These are phyloP conservation scores for Irpex rosettiformis DNA, from an alignment of 1,284 basidiomycete species.

Conservation along the genomic window DNA sequence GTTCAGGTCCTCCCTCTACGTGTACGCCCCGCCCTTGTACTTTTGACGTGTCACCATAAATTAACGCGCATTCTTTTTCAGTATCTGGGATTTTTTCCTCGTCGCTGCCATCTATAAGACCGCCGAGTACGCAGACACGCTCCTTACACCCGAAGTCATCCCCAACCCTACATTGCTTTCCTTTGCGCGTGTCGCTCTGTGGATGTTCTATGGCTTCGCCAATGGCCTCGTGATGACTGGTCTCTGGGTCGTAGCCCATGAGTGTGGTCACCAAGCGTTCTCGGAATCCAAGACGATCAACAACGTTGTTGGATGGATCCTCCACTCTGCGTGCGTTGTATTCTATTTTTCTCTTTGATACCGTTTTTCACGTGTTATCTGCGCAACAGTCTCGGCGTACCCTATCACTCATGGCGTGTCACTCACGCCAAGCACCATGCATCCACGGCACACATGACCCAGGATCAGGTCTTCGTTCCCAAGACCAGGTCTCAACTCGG, in stretches of 20 bases:
- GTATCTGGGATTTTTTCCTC: constrained; percentile 74
- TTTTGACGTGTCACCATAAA: constrained; percentile 14
- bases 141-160: constrained; percentile 57
- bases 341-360: constrained; percentile 8
- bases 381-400: constrained; percentile 76
- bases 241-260: constrained; percentile 90
- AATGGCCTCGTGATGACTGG: constrained; percentile 92
- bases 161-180: constrained; percentile 65
- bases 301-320: constrained; percentile 91
- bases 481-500: constrained; percentile 76
- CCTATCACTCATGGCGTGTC: constrained; percentile 98
- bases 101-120: constrained; percentile 71
- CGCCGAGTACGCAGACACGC: constrained; percentile 65
- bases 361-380: constrained; percentile 10
- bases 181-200: constrained; percentile 65
- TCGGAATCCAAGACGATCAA: constrained; percentile 95
- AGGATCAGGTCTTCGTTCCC: constrained; percentile 97
- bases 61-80: constrained; percentile 14
- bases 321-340: constrained; percentile 77
- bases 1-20: constrained; percentile 78
- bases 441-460: constrained; percentile 89
- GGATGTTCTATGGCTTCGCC: constrained; percentile 81
- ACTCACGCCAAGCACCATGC: constrained; percentile 97
- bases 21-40: constrained; percentile 45
- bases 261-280: constrained; percentile 96